Evolutionary conservation across 768 basidiomycete genomes (phyloP), one percentile per base, ranked within the genome.

Genomic region (Boletus subcaerulescens): DNA sequence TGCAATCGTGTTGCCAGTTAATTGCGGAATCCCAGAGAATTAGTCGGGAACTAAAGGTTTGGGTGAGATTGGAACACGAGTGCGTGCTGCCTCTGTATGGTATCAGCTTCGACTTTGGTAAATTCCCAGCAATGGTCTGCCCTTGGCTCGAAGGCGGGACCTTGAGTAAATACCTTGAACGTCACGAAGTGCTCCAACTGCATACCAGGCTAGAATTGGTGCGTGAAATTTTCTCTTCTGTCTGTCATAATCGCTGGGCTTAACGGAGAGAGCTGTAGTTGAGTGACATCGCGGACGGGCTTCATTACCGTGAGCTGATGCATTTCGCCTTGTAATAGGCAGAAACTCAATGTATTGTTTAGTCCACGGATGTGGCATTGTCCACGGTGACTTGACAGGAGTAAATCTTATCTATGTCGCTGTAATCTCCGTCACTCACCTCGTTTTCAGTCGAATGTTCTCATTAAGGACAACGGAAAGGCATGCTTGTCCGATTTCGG

Each of bases 371-470:
- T 64, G 62, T 24, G 59, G 63, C 10, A 58, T 80, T 26, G 66
- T 78, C 14, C 80, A 78, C 47, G 77, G 78, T 1, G 78, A 80
- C 46, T 65, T 80, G 20, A 77, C 76, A 55, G 77, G 74, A 18
- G 77, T 77, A 48, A 45, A 65, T 63, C 17, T 43, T 15, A 11
- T 22, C 5, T 3, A 33, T 10, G 11, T 40, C 36, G 3, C 43
- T 17, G 18, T 44, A n/a, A 15, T 33, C 11, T 52, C 15, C 14
- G 14, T 42, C 18, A 40, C 32, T 55, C 15, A 57, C 39, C 5
- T 49, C 31, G 18, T 46, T 35, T 20, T 32, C 3, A 75, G 75
- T 66, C 62, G 2, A 75, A 77, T 55, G 59, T 76, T 4, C 60
- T 77, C 17, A 69, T 76, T 48, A 64, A 74, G 50, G 45, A 52